These are phyloP conservation scores for Echeveria elegans DNA, from an alignment of 164 flowering plant genomes.

Conservation along the genomic window DNA sequence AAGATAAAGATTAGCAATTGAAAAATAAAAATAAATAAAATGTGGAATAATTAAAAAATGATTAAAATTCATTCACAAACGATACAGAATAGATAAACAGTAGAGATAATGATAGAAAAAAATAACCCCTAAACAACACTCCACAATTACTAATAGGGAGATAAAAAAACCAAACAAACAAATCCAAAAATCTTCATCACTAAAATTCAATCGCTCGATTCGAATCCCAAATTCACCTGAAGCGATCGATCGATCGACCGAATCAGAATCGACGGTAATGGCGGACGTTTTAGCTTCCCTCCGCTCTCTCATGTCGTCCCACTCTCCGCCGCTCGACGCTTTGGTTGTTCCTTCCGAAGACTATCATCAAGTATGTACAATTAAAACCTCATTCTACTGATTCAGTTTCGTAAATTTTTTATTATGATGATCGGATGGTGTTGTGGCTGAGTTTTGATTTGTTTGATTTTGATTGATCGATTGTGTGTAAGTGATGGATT, in stretches of 20 bases:
- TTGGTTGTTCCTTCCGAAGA: slow-evolving; percentile 89
- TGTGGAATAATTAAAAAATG: too few species aligned
- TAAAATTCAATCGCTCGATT: background rate
- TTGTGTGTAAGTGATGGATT: background rate
- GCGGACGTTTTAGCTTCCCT: slow-evolving; percentile 53
- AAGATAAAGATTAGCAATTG: too few species aligned
- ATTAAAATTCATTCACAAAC: too few species aligned
- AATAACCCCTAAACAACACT: too few species aligned
- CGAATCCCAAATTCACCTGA: background rate
- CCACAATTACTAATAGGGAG: too few species aligned
- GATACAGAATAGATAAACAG: too few species aligned
- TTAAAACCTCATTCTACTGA: background rate
- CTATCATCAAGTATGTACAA: slow-evolving; percentile 79
- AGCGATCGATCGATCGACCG: background rate
- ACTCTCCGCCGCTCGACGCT: slow-evolving; percentile 77
- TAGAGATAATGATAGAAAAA: too few species aligned
- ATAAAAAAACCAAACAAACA: background rate
- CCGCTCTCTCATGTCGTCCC: slow-evolving; percentile 81
- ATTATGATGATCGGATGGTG: background rate
- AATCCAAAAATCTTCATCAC: background rate
- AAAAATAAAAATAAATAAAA: too few species aligned
- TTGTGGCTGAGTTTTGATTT: background rate
- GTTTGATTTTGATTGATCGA: background rate
- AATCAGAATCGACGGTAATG: slow-evolving; percentile 20
- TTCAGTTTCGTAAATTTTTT: background rate